phyloP scores from a whole-genome alignment of 2,329 filamentous ascomycete species.

The Pezicula radicicola region DNA sequence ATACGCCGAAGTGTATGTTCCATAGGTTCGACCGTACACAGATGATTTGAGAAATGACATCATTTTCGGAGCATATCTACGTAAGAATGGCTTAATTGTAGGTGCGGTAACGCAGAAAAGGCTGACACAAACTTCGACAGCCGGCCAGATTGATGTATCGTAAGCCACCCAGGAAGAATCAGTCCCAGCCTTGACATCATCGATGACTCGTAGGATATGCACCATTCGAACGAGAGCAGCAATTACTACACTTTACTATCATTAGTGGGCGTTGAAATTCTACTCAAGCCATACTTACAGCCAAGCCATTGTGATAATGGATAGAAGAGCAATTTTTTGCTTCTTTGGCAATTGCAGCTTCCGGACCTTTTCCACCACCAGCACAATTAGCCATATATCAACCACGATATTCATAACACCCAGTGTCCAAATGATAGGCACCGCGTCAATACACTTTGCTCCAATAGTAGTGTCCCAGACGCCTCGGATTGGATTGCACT shows the following conservation, averaged over 20 bases:
- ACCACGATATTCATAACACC: not conserved
- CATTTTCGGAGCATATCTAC: not conserved
- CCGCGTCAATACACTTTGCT: not conserved
- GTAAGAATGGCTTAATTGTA: not conserved
- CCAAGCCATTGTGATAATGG: not conserved
- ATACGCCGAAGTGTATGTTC: not conserved
- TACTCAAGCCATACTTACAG: not conserved
- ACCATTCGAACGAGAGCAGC: not conserved
- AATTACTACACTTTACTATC: not conserved
- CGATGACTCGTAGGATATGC: not conserved
- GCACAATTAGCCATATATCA: not conserved
- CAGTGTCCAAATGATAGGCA: not conserved
- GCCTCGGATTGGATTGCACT: not conserved
- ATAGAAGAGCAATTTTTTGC: not conserved
- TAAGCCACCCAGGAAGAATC: not conserved
- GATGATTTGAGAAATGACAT: not conserved
- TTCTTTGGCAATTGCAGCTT: not conserved
- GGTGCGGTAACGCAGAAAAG: not conserved
- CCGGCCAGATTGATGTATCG: not conserved
- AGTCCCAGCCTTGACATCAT: not conserved
- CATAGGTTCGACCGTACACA: not conserved
- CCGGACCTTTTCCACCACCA: not conserved
- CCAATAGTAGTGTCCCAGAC: not conserved
- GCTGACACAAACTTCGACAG: not conserved
- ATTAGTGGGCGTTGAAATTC: not conserved